Evolutionary conservation across 257 asterid genomes (phyloP).

Genomic region (Forsythia viridissima): DNA sequence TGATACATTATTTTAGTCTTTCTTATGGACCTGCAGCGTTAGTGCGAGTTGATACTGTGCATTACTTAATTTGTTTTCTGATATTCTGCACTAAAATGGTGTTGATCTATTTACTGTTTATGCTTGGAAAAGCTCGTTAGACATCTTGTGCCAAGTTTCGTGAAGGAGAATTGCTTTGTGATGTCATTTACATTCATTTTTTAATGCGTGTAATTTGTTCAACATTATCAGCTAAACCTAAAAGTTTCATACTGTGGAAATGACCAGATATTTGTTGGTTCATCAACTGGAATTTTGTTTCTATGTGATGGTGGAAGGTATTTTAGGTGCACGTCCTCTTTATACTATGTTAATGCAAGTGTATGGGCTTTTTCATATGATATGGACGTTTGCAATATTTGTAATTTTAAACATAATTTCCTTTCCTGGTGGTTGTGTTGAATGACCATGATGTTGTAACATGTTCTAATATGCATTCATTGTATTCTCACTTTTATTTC

Average conservation of each 20-base stretch:
- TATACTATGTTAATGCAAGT: slow-evolving; percentile 11
- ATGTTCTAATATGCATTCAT: neutral
- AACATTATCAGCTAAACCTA: no score
- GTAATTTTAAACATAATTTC: neutral
- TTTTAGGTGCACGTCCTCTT: slow-evolving; percentile 14
- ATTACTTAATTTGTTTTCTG: neutral
- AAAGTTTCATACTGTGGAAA: no score
- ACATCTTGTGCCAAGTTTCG: neutral
- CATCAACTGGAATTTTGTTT: neutral
- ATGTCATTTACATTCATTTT: neutral
- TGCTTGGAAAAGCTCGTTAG: neutral
- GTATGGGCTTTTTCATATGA: neutral
- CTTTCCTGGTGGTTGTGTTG: neutral
- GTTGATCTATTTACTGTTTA: neutral
- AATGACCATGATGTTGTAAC: neutral
- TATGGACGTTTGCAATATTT: neutral
- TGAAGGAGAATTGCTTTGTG: neutral
- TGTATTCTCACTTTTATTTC: neutral
- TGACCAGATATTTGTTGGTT: no score
- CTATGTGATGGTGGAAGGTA: neutral
- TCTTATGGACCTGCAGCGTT: neutral
- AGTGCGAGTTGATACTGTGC: neutral
- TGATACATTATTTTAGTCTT: neutral
- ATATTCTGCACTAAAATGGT: neutral
- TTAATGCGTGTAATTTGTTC: neutral